Evolutionary conservation across 208 protist genomes (phyloP).

Genomic region (Kentomonas sorsogonicus): DNA sequence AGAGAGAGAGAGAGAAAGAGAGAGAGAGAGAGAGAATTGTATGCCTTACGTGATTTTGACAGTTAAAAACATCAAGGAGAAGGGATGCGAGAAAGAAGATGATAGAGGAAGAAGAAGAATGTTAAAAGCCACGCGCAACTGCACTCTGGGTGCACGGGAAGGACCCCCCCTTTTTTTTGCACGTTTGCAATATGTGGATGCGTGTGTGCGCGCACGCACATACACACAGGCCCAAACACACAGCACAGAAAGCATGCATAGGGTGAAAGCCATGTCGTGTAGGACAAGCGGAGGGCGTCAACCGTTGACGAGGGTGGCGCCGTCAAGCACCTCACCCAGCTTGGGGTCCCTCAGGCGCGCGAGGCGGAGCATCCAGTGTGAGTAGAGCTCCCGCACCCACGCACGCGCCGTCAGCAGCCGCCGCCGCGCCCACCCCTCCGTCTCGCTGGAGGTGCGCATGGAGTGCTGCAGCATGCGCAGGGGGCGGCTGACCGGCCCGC

Average conservation of each 20-base stretch:
- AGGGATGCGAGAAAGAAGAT: not conserved
- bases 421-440: conserved; percentile 26
- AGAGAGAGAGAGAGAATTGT: not conserved
- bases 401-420: conserved; percentile 37
- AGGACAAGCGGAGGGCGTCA: conserved; percentile 7
- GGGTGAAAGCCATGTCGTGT: too few relatives aligned
- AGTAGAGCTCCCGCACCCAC: conserved; percentile 54
- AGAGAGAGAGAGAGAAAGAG: not conserved
- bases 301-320: conserved; percentile 37
- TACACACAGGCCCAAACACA: not conserved
- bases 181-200: not conserved
- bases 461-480: conserved; percentile 78
- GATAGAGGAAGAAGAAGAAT: not conserved
- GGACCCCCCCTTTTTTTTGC: conserved; percentile 9
- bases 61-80: too few relatives aligned
- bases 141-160: too few relatives aligned
- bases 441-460: conserved; percentile 32
- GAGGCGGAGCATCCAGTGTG: conserved; percentile 38
- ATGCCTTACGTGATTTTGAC: too few relatives aligned
- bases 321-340: conserved; percentile 40
- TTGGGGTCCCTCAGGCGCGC: conserved; percentile 58
- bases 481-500: conserved; percentile 62
- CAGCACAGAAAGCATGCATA: not conserved
- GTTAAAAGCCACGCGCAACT: too few relatives aligned
- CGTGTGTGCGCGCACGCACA: not conserved